Percentiles rank a stretch among this genome's conserved stretches.
These are phyloP conservation scores for Xanthoceras sorbifolium DNA, from an alignment of 345 rosid genomes.

Conservation along the genomic window DNA sequence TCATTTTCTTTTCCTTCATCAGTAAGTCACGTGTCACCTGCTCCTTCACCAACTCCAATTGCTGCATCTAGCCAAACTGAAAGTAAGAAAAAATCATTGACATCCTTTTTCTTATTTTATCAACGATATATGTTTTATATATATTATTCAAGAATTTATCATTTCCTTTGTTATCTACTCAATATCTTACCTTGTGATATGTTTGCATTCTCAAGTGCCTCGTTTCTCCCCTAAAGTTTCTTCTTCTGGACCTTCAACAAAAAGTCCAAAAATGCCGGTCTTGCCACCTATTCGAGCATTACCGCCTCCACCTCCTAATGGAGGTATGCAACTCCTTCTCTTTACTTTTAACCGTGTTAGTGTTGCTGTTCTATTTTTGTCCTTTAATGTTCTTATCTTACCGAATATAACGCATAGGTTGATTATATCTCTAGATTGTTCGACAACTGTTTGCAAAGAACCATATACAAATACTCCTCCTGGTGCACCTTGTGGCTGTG, in stretches of 20 bases:
- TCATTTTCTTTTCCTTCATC: conserved; percentile 39
- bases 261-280: conserved; percentile 57
- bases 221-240: conserved; percentile 39
- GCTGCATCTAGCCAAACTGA: conserved; percentile 40
- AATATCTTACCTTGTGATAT: conserved; percentile 34
- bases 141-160: neutral
- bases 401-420: conserved; percentile 20
- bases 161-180: conserved; percentile 11
- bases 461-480: conserved; percentile 92
- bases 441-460: conserved; percentile 64
- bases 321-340: conserved; percentile 47
- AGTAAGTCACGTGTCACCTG: conserved; percentile 32
- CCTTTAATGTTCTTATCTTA: conserved; percentile 2
- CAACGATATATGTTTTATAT: neutral
- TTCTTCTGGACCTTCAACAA: conserved; percentile 44
- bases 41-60: conserved; percentile 61
- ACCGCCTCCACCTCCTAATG: conserved; percentile 96
- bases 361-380: conserved; percentile 15
- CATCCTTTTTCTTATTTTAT: neutral
- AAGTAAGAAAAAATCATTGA: conserved; percentile 38
- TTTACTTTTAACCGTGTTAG: conserved; percentile 11
- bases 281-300: conserved; percentile 65
- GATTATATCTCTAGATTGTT: conserved; percentile 66
- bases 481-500: conserved; percentile 93
- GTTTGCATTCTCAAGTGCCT: conserved; percentile 51